Evolutionary conservation across 768 basidiomycete species (phyloP).

Genomic region (Candolleomyces aberdarensis): DNA sequence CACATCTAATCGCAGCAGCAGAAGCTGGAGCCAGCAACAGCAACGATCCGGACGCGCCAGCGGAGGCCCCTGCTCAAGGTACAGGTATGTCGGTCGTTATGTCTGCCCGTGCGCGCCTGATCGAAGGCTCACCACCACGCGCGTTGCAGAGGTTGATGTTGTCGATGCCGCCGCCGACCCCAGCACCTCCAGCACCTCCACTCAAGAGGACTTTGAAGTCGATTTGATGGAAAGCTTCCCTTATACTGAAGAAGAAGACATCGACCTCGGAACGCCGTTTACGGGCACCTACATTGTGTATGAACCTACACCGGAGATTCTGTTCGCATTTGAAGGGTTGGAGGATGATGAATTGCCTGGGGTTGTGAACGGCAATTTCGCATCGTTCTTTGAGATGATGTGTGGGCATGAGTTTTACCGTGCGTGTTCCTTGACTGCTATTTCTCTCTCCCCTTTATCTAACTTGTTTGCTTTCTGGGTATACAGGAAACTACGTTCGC

Average conservation of each 20-base stretch:
- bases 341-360: background rate
- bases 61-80: background rate
- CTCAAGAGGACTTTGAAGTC: background rate
- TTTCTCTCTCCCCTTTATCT: background rate
- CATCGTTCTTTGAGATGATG: conserved; percentile 1
- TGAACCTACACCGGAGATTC: background rate
- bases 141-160: no score
- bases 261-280: background rate
- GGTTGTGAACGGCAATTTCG: conserved; percentile 3
- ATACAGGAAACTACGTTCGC: conserved; percentile 7
- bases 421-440: background rate
- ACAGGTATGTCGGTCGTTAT: no score
- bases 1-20: background rate
- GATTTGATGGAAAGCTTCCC: background rate
- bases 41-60: no score
- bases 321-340: background rate
- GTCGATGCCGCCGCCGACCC: background rate
- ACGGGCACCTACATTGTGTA: background rate
- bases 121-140: no score
- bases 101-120: no score
- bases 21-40: background rate
- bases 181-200: background rate
- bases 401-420: conserved; percentile 3
- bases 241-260: conserved; percentile 3
- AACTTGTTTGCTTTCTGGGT: background rate